Base-by-base conservation (phyloP, 1,139 yeast genomes). In the Hyphopichia buzzinii region DNA sequence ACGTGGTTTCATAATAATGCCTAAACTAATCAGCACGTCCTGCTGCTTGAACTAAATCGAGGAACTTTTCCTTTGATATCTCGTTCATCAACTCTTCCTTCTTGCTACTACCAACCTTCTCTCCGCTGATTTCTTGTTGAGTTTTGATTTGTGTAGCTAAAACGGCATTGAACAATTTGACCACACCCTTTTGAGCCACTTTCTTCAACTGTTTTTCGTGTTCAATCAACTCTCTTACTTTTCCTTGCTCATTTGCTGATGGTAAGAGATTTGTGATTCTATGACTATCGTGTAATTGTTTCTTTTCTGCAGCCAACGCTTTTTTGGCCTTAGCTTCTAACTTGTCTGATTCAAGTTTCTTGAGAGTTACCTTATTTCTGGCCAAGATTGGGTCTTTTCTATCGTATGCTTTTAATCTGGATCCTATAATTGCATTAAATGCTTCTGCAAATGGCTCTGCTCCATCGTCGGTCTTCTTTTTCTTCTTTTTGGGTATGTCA, bases 161-260 rank as follows among this genome's bases (percentile, higher is more conserved):
- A 23, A 92, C 84, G 2, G 97, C 97, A 57, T 92, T 92, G 62
- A 92, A 89, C 42, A 92, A 71, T 52, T 84, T 80, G 14, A 92
- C 95, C 13, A 89, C 97, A 67, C 98, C 99, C 51, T 84, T 76
- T 62, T 92, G 97, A 0, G 97, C 97, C 24, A 81, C 74, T 55
- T 89, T 90, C 57, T 85, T 84, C 52, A 88, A 65, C 46, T 67
- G 70, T 45, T 78, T 77, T 55, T 92, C 99, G 37, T 74, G 74
- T 39, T 84, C 92, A 27, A 90, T 57, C 3, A 75, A 59, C 30
- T 68, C 70, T 51, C 89, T 75, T 7, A 75, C 74, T 39, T 67
- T 67, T 25, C 65, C 73, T 4, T 76, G 72, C 28, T 77, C 73
- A 22, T 64, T 67, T 1, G 81, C 78, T 6, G 64, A 58, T 10